Evolutionary conservation across 108 stramenopile genomes (phyloP).

Genomic region (Epithemia pelagica): DNA sequence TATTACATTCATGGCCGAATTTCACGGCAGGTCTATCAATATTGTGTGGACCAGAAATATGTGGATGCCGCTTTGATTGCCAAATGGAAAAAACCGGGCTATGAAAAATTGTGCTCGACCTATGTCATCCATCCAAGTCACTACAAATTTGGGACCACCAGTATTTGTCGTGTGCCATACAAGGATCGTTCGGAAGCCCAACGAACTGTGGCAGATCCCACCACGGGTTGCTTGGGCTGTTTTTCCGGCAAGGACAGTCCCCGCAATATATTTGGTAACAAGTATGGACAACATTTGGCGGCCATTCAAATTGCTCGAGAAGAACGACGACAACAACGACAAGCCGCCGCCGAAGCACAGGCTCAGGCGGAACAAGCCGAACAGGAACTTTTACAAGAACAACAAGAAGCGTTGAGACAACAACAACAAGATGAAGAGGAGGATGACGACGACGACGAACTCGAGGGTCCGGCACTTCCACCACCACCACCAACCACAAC

Average conservation of each 20-base stretch:
- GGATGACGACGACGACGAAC: constrained; percentile 21
- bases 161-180: constrained; percentile 92
- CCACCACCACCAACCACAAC: constrained; percentile 12
- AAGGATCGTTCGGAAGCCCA: constrained; percentile 64
- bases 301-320: constrained; percentile 94
- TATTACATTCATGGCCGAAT: constrained; percentile 94
- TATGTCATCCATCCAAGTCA: constrained; percentile 98
- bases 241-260: constrained; percentile 87
- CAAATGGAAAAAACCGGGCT: constrained; percentile 99
- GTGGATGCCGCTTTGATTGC: constrained; percentile 96
- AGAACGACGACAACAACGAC: no score
- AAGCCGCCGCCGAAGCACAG: no score
- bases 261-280: constrained; percentile 99
- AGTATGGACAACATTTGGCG: constrained; percentile 98
- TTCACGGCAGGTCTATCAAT: constrained; percentile 88
- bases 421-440: constrained; percentile 11
- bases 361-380: no score
- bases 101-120: constrained; percentile 97
- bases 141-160: constrained; percentile 98
- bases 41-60: constrained; percentile 94
- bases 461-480: not conserved
- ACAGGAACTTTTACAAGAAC: constrained; percentile 8
- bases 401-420: constrained; percentile 7
- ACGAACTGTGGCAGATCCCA: constrained; percentile 75
- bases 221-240: constrained; percentile 97